phyloP scores from a whole-genome alignment of 768 basidiomycete species.

The Lepiota brunneoincarnata region DNA sequence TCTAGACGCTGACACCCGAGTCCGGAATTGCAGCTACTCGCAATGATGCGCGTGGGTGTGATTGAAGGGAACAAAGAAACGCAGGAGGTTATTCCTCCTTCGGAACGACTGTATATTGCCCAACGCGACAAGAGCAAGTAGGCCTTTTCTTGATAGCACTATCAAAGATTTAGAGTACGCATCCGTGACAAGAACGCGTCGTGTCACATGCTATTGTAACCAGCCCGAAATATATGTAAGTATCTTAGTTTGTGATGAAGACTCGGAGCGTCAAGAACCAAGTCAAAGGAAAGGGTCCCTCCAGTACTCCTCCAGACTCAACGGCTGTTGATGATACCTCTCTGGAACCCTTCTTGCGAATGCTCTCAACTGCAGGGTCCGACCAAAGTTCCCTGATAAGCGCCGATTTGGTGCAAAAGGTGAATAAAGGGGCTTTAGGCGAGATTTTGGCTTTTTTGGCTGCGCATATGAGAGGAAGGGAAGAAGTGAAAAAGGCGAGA shows the following conservation, averaged over 20 bases:
- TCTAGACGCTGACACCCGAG: no score
- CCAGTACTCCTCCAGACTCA: no score
- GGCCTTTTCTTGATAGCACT: no score
- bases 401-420: neutral
- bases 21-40: slow-evolving; percentile 48
- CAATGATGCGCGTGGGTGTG: slow-evolving; percentile 45
- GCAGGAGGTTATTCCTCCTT: slow-evolving; percentile 9
- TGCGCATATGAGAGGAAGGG: neutral
- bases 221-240: no score
- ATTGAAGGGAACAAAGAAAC: slow-evolving; percentile 18
- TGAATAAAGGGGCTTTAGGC: neutral
- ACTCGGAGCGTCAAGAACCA: no score
- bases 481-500: neutral
- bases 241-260: no score
- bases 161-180: no score
- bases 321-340: no score
- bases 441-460: neutral
- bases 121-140: neutral
- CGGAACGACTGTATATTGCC: slow-evolving; percentile 14
- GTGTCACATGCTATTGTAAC: no score
- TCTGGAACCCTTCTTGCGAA: neutral
- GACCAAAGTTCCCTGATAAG: neutral
- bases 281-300: no score
- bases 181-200: no score
- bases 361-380: neutral